phyloP scores from a whole-genome alignment of 2,329 filamentous ascomycete species.

The Pestalotiopsis sp. region DNA sequence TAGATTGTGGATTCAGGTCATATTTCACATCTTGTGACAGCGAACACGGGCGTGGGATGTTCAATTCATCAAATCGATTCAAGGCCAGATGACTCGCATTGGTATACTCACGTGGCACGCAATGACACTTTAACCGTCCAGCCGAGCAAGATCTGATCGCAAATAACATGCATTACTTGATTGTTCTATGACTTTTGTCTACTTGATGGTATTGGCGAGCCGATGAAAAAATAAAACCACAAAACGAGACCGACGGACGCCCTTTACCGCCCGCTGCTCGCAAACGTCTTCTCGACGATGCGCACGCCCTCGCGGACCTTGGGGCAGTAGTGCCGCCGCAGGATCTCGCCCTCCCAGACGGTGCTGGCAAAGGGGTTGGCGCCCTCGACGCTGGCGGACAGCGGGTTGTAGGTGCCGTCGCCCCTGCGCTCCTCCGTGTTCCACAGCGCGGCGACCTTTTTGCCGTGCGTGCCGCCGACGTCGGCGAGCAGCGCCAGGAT shows the following conservation, averaged over 20 bases:
- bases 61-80: too few species aligned
- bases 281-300: constrained; percentile 68
- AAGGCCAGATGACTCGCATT: too few species aligned
- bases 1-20: too few species aligned
- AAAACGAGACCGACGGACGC: background rate
- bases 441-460: constrained; percentile 86
- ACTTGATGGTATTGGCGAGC: background rate
- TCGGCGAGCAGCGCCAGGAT: constrained; percentile 77
- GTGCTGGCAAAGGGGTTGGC: constrained; percentile 91
- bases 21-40: too few species aligned
- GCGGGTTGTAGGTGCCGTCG: constrained; percentile 81
- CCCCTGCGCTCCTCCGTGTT: constrained; percentile 91
- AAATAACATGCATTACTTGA: background rate
- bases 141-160: background rate
- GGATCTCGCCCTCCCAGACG: constrained; percentile 89
- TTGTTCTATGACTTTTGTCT: background rate
- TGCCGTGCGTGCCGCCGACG: constrained; percentile 78
- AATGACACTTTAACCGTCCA: background rate
- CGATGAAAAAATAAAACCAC: too few species aligned
- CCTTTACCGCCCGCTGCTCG: constrained; percentile 20
- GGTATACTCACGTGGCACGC: background rate
- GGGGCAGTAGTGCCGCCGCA: constrained; percentile 84
- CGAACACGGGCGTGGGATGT: too few species aligned
- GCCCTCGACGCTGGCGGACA: constrained; percentile 74
- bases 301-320: constrained; percentile 77